phyloP scores from a whole-genome alignment of 306 rosid genomes.

The Astragalus glycyphyllos region DNA sequence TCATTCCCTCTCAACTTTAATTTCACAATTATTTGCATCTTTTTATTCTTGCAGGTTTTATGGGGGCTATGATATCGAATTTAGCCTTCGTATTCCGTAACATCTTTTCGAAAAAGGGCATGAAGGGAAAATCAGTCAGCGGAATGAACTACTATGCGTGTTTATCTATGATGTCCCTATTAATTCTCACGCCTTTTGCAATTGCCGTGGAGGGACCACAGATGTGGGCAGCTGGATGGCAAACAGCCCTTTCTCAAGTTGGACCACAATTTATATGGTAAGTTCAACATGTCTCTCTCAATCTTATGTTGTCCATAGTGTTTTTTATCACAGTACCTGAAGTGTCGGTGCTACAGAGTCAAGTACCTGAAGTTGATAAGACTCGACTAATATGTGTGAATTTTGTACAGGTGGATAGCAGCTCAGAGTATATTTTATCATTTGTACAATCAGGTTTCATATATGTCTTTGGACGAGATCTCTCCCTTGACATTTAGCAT shows the following conservation, averaged over 20 bases:
- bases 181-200: slow-evolving; percentile 81
- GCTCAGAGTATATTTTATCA: slow-evolving; percentile 96
- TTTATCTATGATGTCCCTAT: slow-evolving; percentile 77
- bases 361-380: slow-evolving; percentile 27
- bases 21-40: not conserved
- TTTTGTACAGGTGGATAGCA: slow-evolving; percentile 78
- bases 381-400: slow-evolving; percentile 11
- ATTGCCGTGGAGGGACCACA: slow-evolving; percentile 91
- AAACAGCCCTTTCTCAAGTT: slow-evolving; percentile 69
- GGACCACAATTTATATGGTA: slow-evolving; percentile 91
- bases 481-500: slow-evolving; percentile 94
- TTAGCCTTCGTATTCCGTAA: slow-evolving; percentile 89
- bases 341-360: not conserved
- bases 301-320: slow-evolving; percentile 23
- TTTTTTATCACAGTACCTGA: not conserved
- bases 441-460: slow-evolving; percentile 90
- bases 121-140: slow-evolving; percentile 90
- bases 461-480: slow-evolving; percentile 91
- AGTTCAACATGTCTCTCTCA: slow-evolving; percentile 8
- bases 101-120: slow-evolving; percentile 86
- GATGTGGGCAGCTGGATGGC: slow-evolving; percentile 87
- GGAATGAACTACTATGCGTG: slow-evolving; percentile 99
- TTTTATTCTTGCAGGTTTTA: slow-evolving; percentile 66
- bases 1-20: slow-evolving; percentile 28
- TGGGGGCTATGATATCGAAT: slow-evolving; percentile 99